Evolutionary conservation across 768 basidiomycete species (phyloP), one percentile per base, ranked within the genome.

Genomic region (Tricholoma matsutake): DNA sequence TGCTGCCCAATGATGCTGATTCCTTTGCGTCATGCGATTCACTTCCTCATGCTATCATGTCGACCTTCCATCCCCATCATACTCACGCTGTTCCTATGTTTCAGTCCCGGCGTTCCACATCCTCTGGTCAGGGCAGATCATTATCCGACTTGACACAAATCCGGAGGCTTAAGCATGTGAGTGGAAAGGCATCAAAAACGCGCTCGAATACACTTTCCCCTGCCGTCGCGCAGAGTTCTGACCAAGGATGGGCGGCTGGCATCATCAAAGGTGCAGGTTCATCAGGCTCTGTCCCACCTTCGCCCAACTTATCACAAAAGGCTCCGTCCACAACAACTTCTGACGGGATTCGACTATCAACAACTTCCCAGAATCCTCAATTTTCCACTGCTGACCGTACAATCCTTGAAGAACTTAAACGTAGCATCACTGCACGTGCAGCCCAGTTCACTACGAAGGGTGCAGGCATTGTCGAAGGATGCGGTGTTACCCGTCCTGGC

Each of bases 311-410:
- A 35, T 20, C 61, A 7, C 57, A 61, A 45, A 60, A 58, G 32
- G 25, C 59, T 4, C 59, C 62, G 34, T 52, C 64, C 2, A 32
- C 29, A 34, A 37, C 68, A 11, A 35, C 58, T 58, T 34, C 58
- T 61, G 22, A 49, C 60, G 37, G 29, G 51, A 16, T 60, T 59
- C 59, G 41, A 6, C 13, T 61, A 6, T 39, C 61, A n/a, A 47
- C 56, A 11, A 41, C 58, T 31, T 37, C 61, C 41, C 63, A 60
- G 6, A 65, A 73, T 60, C 69, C 67, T 53, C 79, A 80, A 60
- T 85, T 86, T 68, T 85, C 85, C 2, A 86, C 86, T 0, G 80
- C 83, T 10, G 86, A 88, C 70, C 80, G 86, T 20, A 80, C 83
- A 5, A 86, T 86, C 53, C 73, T 87, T 3, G 75, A 82, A 61